Base-by-base conservation (phyloP, 257 asterid species). In the Rubia yunnanensis region DNA sequence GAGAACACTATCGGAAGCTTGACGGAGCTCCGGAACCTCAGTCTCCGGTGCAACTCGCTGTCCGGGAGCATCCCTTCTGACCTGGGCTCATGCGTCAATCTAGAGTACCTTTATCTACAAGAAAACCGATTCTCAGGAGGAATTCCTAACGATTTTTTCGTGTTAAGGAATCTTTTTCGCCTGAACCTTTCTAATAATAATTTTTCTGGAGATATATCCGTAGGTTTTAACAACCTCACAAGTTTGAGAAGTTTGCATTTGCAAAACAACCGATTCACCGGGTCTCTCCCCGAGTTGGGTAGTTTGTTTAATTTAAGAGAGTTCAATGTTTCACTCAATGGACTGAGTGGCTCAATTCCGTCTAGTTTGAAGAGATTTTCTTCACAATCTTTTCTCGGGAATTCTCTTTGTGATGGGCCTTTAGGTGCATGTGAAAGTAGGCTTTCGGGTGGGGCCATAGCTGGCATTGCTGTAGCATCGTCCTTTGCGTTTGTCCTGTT, bases 291-390 rank as follows among this genome's bases (percentile, higher is more conserved):
- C 7, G 76, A 73, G 63, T 64, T 80, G 62, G 22, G 46, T 20
- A 39, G 71, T 65, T 77, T 76, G 39, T 60, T 17, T 5, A 34
- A 41, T 38, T 71, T 87, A 0, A 60, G 49, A 41, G 28, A 72
- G 1, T 77, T 87, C n/a, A 87, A 81, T 73, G 81, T 80, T 11
- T 85, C 95, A n/a, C 78, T 76, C 72, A 87, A 87, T 64, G 67
- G 70, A 10, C 53, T 87, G 10, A 74, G 35, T 0, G 89, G 95
- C 11, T 36, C 72, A 4, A 60, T 87, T 36, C 92, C 92, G 7
- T 54, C 73, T n/a, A 39, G 71, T 5, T 77, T 81, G 48, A 38
- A 17, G 22, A 20, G 4, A 11, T 87, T 87, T 57, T 1, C 72
- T 9, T 5, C 59, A 15, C 44, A 65, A 24, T 80, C 92, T 3